Percentiles rank a stretch among this genome's conserved stretches.
Conservation (phyloP, 1,284 basidiomycete genomes). For the Puccinia hordei region DNA sequence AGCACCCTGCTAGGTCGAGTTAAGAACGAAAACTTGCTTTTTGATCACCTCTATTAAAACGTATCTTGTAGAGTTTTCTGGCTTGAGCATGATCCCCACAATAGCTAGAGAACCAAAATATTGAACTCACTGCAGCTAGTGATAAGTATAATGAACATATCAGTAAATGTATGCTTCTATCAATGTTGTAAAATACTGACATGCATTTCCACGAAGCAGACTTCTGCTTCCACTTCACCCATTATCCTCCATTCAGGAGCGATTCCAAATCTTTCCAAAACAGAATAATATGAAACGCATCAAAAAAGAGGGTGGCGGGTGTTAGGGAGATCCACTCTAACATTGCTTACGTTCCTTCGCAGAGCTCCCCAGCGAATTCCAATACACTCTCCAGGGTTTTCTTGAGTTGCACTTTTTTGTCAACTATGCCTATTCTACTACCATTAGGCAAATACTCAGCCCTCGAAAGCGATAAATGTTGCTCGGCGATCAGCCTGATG, state of each 20-base stretch:
- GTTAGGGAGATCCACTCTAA: neutral
- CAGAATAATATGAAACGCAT: neutral
- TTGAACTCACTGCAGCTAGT: slow-evolving; percentile 44
- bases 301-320: neutral
- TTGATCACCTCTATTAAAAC: slow-evolving; percentile 44
- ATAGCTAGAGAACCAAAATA: neutral
- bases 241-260: slow-evolving; percentile 39
- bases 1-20: neutral
- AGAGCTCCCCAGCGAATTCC: slow-evolving; percentile 35
- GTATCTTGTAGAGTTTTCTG: slow-evolving; percentile 23
- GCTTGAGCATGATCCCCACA: slow-evolving; percentile 7
- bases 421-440: slow-evolving; percentile 34
- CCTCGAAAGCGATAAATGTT: slow-evolving; percentile 40
- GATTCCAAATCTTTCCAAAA: slow-evolving; percentile 24
- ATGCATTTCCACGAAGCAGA: slow-evolving; percentile 47
- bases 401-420: slow-evolving; percentile 7
- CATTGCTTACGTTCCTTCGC: slow-evolving; percentile 42
- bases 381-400: slow-evolving; percentile 28
- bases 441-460: neutral
- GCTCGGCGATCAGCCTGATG: slow-evolving; percentile 40
- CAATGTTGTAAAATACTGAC: slow-evolving; percentile 14
- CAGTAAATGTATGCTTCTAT: neutral
- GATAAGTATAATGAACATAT: neutral
- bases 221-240: slow-evolving; percentile 35
- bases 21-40: slow-evolving; percentile 25